Evolutionary conservation across 495 filamentous ascomycete species (phyloP), one percentile per base, ranked within the genome.

Genomic region (Penicillium chermesinum): DNA sequence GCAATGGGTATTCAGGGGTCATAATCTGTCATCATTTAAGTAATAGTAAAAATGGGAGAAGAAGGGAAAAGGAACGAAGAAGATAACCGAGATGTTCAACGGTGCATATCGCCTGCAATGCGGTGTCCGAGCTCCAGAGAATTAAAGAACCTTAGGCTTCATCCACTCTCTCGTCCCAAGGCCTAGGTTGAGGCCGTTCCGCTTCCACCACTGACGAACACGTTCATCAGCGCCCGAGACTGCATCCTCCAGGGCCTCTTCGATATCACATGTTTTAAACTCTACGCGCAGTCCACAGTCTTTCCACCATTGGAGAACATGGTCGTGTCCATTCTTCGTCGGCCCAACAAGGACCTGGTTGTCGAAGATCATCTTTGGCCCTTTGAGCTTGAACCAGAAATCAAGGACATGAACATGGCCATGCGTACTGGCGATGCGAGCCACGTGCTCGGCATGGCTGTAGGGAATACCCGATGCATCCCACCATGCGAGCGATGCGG

Each of bases 261-360:
- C 90, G 52, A 96, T 89, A 70, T 95, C 89, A 54, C 89, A 95
- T 7, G 90, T 94, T 69, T 91, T 91, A 62, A 95, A 96, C 65
- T 95, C 89, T 10, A 95, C 89, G 9, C 74, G 70, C 33, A 88
- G 75, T 0, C 85, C 85, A 50, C 83, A 87, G 40, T 70, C 66
- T 50, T 85, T 86, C 91, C 91, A 96, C 90, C 90, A 96, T 59
- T 95, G 87, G 12, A 96, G 65, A 21, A 95, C 88, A 16, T 83
- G 76, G 15, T 86, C 82, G 59, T 91, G 86, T 2, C 88, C 88
- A 47, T 89, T 89, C 61, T 87, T 89, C 7, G 91, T 95, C 8
- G 91, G 82, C 13, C 87, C 87, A 3, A 93, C 87, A 1, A 96
- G 75, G 0, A 96, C 89, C 68, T 93, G 86, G 41, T 86, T 84